Conservation (phyloP, 2,329 filamentous ascomycete genomes). For the Penicillium sp. region DNA sequence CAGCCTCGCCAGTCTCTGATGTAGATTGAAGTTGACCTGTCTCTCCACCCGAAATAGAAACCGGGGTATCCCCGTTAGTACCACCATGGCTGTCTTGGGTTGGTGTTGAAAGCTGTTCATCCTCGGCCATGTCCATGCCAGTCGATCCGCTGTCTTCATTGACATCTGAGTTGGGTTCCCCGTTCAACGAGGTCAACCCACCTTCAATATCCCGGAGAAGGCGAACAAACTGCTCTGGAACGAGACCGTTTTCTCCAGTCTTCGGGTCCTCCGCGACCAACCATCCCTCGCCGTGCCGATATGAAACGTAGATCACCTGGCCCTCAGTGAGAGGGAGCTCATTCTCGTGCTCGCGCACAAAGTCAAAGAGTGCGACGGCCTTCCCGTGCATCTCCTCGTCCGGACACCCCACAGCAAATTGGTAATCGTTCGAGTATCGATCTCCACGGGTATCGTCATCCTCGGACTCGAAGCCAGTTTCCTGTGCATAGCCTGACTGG, state of each 20-base stretch:
- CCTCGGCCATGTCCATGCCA: slow-evolving; percentile 56
- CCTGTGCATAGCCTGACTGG: slow-evolving; percentile 38
- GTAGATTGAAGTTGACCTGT: slow-evolving; percentile 6
- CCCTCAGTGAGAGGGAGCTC: slow-evolving; percentile 90
- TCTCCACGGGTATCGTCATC: slow-evolving; percentile 60
- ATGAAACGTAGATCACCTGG: slow-evolving; percentile 94
- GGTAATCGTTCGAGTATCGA: slow-evolving; percentile 86
- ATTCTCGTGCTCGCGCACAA: slow-evolving; percentile 93
- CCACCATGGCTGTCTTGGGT: slow-evolving; percentile 29
- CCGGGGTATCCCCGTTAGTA: slow-evolving; percentile 15
- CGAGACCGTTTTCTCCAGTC: slow-evolving; percentile 88
- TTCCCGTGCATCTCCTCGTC: slow-evolving; percentile 98
- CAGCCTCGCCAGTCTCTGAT: slow-evolving; percentile 3
- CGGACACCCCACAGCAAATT: slow-evolving; percentile 90
- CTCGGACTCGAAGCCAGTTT: slow-evolving; percentile 43
- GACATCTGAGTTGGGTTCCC: slow-evolving; percentile 49
- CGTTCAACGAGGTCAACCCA: slow-evolving; percentile 71
- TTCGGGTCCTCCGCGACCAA: slow-evolving; percentile 94
- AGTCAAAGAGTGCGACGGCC: slow-evolving; percentile 92
- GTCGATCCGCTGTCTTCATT: slow-evolving; percentile 55
- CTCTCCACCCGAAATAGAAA: slow-evolving; percentile 4
- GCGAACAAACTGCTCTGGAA: slow-evolving; percentile 95
- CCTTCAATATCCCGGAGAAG: slow-evolving; percentile 91
- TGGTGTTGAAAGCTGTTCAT: slow-evolving; percentile 35
- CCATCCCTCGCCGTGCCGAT: slow-evolving; percentile 95